Base-by-base conservation (phyloP, 2,329 filamentous ascomycete genomes). In the Aspergillus oerlinghausenensis region DNA sequence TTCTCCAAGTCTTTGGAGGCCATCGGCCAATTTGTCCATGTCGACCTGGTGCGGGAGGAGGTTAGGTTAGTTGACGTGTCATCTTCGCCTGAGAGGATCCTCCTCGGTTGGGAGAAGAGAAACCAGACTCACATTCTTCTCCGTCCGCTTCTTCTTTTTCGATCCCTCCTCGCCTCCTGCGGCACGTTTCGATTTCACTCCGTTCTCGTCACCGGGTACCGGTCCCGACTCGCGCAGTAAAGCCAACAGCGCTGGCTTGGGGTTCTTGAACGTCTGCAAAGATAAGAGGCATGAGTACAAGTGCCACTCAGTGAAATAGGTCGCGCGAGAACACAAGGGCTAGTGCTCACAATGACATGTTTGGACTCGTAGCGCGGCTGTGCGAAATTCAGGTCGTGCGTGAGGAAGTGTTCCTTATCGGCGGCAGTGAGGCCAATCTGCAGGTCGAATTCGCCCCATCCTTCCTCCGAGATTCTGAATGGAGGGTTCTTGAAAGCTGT, bases 391-490 rank as follows among this genome's bases (percentile, higher is more conserved):
- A 99, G 83, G 71, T 99, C 94, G 75, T 99, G 94, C 51, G 81
- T 77, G 62, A 99, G 81, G 14, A 84, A 81, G 69, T 91, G 84
- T 69, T 96, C 93, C 80, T 97, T 97, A 75, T 94, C 91, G 29
- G 88, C 86, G 47, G 88, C 89, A 70, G 87, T 88, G 65, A 95
- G 83, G 60, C 89, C 85, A 68, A 97, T 94, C 50, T 81, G 82
- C 86, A 99, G 93, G 72, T 97, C 94, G 73, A 99, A 99, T 78
- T 97, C 94, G 69, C 94, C 94, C 94, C 94, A 99, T 65, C 94
- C 94, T 77, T 97, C 90, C 76, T 99, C 96, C 62, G 86, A 81
- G 75, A 96, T 96, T 63, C 83, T 83, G 79, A 97, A 99, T 0
- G 94, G 94, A 0, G 92, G 85, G 63, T 89, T 87, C 70, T 87